These are phyloP conservation scores for Magnaporthiopsis poae DNA, from an alignment of 2,329 filamentous ascomycete species.

Conservation along the genomic window DNA sequence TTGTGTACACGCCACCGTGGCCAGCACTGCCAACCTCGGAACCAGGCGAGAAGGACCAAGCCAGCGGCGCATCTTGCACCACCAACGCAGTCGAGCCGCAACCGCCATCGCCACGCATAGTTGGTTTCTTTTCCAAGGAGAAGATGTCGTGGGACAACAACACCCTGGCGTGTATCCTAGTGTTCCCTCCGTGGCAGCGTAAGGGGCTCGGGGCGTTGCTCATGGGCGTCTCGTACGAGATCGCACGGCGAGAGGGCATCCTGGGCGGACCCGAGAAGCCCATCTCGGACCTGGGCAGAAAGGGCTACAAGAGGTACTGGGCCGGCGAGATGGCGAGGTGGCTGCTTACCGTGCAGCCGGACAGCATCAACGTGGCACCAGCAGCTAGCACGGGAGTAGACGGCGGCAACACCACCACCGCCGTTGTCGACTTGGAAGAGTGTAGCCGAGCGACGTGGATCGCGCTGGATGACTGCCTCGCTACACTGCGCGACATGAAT, in stretches of 20 bases:
- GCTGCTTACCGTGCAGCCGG: constrained; percentile 38
- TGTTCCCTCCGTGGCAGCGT: constrained; percentile 92
- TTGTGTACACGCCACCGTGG: constrained; percentile 62
- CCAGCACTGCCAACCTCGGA: constrained; percentile 14
- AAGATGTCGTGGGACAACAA: constrained; percentile 99
- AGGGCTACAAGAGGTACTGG: constrained; percentile 81
- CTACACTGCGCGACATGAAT: constrained; percentile 69
- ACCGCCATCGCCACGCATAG: constrained; percentile 35
- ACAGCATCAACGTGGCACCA: neutral
- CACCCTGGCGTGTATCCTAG: constrained; percentile 88
- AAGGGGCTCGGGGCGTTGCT: constrained; percentile 79
- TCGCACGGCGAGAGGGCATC: constrained; percentile 71
- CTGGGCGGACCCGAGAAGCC: constrained; percentile 91
- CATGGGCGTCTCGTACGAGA: constrained; percentile 88
- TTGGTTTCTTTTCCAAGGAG: constrained; percentile 98
- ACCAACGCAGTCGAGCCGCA: constrained; percentile 9
- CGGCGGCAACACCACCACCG: constrained; percentile 10
- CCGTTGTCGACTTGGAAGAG: constrained; percentile 56
- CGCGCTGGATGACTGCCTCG: constrained; percentile 70
- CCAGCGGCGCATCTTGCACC: constrained; percentile 8
- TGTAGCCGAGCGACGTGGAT: constrained; percentile 77
- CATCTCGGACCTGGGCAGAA: constrained; percentile 72
- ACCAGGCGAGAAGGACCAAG: neutral
- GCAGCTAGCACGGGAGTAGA: neutral
- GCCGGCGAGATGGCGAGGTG: constrained; percentile 71